Evolutionary conservation across 768 basidiomycete genomes (phyloP).

Genomic region (Lactarius deliciosus): DNA sequence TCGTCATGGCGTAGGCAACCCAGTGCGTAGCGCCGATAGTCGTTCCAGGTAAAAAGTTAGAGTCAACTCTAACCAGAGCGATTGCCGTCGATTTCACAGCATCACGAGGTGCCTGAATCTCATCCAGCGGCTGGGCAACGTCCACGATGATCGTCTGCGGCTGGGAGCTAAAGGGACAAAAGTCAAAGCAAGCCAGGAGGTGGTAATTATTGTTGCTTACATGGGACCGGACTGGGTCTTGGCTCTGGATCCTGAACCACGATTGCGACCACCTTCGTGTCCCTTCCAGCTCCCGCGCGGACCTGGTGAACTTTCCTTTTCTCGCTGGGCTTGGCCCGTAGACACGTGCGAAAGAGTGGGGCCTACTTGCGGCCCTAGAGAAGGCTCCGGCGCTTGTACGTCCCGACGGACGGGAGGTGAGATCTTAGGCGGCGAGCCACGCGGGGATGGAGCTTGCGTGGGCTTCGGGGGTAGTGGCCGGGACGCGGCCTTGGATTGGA

Average conservation of each 20-base stretch:
- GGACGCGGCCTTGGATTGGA: slow-evolving; percentile 47
- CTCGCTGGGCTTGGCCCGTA: slow-evolving; percentile 39
- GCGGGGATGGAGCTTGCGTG: slow-evolving; percentile 50
- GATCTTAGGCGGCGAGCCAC: slow-evolving; percentile 65
- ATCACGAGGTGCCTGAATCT: slow-evolving; percentile 73
- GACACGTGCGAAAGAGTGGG: slow-evolving; percentile 38
- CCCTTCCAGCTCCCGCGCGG: slow-evolving; percentile 48
- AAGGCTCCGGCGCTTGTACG: slow-evolving; percentile 51
- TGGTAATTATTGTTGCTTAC: slow-evolving; percentile 38
- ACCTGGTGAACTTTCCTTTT: slow-evolving; percentile 72
- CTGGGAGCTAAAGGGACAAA: slow-evolving; percentile 46
- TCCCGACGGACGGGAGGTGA: slow-evolving; percentile 48
- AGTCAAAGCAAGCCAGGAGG: not conserved
- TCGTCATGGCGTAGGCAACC: slow-evolving; percentile 92
- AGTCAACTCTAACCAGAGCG: slow-evolving; percentile 82
- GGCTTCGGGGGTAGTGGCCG: slow-evolving; percentile 67
- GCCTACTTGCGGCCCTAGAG: slow-evolving; percentile 38
- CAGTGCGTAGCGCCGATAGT: slow-evolving; percentile 90
- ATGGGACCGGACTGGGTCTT: slow-evolving; percentile 57
- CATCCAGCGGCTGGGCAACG: slow-evolving; percentile 67
- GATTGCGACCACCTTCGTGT: slow-evolving; percentile 39
- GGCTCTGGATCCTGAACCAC: slow-evolving; percentile 43
- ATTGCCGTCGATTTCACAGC: slow-evolving; percentile 87
- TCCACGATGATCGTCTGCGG: slow-evolving; percentile 73
- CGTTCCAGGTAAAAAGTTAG: slow-evolving; percentile 79